Conservation (phyloP, 768 basidiomycete species). For the Gelatoporia subvermispora region DNA sequence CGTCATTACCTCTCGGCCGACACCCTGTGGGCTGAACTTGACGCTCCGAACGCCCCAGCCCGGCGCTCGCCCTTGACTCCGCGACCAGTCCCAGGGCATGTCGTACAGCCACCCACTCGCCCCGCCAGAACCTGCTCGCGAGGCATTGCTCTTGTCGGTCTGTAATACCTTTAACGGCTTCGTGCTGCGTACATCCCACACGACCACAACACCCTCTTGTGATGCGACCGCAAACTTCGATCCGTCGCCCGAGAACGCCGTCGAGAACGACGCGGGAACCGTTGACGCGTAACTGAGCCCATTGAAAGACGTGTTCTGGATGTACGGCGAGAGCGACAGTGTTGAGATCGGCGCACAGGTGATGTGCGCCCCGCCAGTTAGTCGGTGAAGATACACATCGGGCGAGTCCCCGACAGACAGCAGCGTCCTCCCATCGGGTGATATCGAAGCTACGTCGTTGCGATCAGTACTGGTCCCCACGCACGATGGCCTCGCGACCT, state of each 20-base stretch:
- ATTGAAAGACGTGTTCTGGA: conserved; percentile 29
- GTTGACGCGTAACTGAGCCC: conserved; percentile 17
- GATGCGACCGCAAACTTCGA: conserved; percentile 79
- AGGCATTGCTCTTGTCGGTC: conserved; percentile 38
- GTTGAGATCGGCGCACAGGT: conserved; percentile 63
- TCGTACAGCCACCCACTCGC: conserved; percentile 56
- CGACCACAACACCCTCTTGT: conserved; percentile 74
- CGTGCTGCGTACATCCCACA: conserved; percentile 79
- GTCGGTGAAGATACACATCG: conserved; percentile 76
- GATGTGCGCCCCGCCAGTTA: conserved; percentile 59
- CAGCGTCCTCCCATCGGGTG: conserved; percentile 81
- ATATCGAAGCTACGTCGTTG: conserved; percentile 67
- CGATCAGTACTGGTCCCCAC: conserved; percentile 8
- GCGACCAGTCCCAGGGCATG: conserved; percentile 65
- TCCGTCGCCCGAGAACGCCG: conserved; percentile 72
- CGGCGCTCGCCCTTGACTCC: conserved; percentile 48
- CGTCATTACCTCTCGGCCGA: conserved; percentile 70
- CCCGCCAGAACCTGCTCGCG: conserved; percentile 30
- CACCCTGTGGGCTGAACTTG: conserved; percentile 71
- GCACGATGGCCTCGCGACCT: conserved; percentile 24
- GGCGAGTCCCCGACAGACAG: conserved; percentile 90
- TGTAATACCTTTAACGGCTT: conserved; percentile 66
- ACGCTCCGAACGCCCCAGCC: conserved; percentile 84
- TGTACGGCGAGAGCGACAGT: conserved; percentile 57
- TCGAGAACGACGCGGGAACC: conserved; percentile 70